Evolutionary conservation across 345 rosid genomes (phyloP), one percentile per base, ranked within the genome.

Genomic region (Carallia pectinifolia): DNA sequence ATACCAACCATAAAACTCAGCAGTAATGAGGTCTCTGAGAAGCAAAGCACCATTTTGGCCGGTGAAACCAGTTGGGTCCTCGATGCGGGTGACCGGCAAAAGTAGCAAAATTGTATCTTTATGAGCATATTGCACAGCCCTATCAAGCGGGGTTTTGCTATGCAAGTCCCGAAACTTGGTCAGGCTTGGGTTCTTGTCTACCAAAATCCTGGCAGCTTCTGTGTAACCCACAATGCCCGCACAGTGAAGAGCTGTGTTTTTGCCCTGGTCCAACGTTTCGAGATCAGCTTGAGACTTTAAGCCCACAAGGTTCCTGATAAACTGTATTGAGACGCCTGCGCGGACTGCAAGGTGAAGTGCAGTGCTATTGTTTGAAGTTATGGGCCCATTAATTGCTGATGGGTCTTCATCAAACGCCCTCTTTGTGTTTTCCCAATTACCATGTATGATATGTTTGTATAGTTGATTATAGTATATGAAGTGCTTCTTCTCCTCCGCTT

Each of bases 221-320:
- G 15, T 40, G 48, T 40, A 1, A 40, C 48, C 48, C 48, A 9
- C 48, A 40, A 10, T 2, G 15, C 15, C 48, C 7, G 48, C 48
- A 40, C 15, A 40, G 15, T 40, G 48, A 12, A 40, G 48, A 40
- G 48, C 48, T 15, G 48, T 40, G 15, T 10, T 0, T 10, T 9
- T 0, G 48, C 0, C 0, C 15, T 0, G 0, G 2, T 2, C 15
- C 15, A 2, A 0, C 4, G 4, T 12, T 44, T 10, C 15, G 10
- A 44, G 4, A 10, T 44, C 16, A 44, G 48, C 2, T 44, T 10
- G 0, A 13, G 48, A 44, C 48, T 9, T 44, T 15, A 10, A 10
- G 16, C 15, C 4, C 48, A 10, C 48, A 44, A 44, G 48, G 16
- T 44, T 44, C 4, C 10, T 12, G 48, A 44, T 44, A 4, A 44